Evolutionary conservation across 257 asterid genomes (phyloP).

Genomic region (Mitragyna speciosa): DNA sequence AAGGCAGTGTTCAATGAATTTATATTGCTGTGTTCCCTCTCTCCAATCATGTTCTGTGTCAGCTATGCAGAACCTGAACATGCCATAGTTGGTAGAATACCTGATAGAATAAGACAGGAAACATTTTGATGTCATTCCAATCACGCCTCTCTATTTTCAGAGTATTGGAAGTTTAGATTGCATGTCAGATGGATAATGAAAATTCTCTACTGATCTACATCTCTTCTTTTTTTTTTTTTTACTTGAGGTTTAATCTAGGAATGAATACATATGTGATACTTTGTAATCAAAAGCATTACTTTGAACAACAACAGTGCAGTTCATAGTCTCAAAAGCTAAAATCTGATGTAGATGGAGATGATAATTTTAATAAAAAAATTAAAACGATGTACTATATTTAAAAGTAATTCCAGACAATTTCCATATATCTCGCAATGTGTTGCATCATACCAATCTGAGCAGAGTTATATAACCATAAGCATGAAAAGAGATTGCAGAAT

Average conservation of each 20-base stretch:
- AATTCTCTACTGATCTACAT: not conserved
- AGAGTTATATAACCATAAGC: too few relatives aligned
- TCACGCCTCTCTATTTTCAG: too few relatives aligned
- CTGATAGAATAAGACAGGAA: conserved; percentile 26
- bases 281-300: not conserved
- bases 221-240: not conserved
- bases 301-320: not conserved
- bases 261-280: not conserved
- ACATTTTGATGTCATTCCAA: not conserved
- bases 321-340: not conserved
- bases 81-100: conserved; percentile 72
- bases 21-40: conserved; percentile 71
- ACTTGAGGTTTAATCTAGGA: not conserved
- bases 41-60: conserved; percentile 89
- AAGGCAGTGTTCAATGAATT: conserved; percentile 72
- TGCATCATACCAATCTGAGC: too few relatives aligned
- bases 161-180: not conserved
- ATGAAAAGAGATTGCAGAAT: not conserved
- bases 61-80: conserved; percentile 73
- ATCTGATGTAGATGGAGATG: not conserved
- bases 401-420: not conserved
- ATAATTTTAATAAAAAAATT: too few relatives aligned
- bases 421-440: not conserved
- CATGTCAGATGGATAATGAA: not conserved
- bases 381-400: not conserved